Evolutionary conservation across 2,329 filamentous ascomycete species (phyloP).

Genomic region (Penicillium hesseltinei): DNA sequence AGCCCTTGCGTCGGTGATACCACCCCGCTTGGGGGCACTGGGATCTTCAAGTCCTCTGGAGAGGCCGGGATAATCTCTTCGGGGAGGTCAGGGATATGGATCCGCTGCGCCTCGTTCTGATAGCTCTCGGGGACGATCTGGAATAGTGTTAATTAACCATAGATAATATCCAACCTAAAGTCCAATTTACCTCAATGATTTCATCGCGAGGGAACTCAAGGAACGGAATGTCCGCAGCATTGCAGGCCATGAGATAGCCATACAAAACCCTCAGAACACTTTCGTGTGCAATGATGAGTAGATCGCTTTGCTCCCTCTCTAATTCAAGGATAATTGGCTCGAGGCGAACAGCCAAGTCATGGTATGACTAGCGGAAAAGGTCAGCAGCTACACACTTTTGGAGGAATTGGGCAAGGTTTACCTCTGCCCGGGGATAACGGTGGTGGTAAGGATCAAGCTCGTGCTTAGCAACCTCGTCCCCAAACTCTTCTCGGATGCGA

Average conservation of each 20-base stretch:
- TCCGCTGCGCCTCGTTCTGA: slow-evolving; percentile 90
- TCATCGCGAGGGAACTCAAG: slow-evolving; percentile 93
- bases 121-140: slow-evolving; percentile 94
- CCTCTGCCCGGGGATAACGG: slow-evolving; percentile 90
- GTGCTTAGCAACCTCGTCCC: slow-evolving; percentile 89
- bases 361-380: slow-evolving; percentile 69
- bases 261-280: slow-evolving; percentile 96
- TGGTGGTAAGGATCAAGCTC: slow-evolving; percentile 95
- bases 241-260: slow-evolving; percentile 97
- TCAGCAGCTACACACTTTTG: background rate
- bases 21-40: slow-evolving; percentile 61
- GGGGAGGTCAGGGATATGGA: slow-evolving; percentile 72
- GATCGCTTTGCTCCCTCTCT: slow-evolving; percentile 92
- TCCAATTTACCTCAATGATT: slow-evolving; percentile 73
- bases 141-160: slow-evolving; percentile 14
- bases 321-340: slow-evolving; percentile 97
- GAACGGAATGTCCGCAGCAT: slow-evolving; percentile 87
- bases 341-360: slow-evolving; percentile 94
- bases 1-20: slow-evolving; percentile 46
- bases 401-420: slow-evolving; percentile 39
- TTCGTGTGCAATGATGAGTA: slow-evolving; percentile 98
- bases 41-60: slow-evolving; percentile 77
- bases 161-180: background rate
- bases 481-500: slow-evolving; percentile 76
- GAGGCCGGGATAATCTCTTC: slow-evolving; percentile 69